Evolutionary conservation across 2,329 filamentous ascomycete species (phyloP), one percentile per base, ranked within the genome.

Genomic region (Talaromyces verruculosus): DNA sequence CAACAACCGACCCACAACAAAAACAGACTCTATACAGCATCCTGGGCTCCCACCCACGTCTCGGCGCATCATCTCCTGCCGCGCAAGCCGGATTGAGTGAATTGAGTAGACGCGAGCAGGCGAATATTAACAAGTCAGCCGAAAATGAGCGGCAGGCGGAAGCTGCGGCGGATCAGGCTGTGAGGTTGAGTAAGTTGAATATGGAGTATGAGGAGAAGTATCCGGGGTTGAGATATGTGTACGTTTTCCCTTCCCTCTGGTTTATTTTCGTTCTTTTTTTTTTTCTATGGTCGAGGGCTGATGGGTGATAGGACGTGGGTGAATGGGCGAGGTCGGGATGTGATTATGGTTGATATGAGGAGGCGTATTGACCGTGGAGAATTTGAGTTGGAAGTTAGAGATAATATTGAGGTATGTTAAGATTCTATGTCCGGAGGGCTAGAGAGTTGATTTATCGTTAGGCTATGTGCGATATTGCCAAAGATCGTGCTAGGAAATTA

Each of bases 401-500:
- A 91, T 70, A 91, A 87, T 5, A 89, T 97, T 60, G 84, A 90
- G 84, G 92, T 93, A 79, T n/a, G n/a, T n/a, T n/a, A n/a, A n/a
- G n/a, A n/a, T n/a, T n/a, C n/a, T n/a, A n/a, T n/a, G n/a, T n/a
- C n/a, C n/a, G n/a, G n/a, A n/a, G n/a, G n/a, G n/a, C n/a, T n/a
- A n/a, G n/a, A n/a, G n/a, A n/a, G n/a, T n/a, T n/a, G n/a, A n/a
- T n/a, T n/a, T n/a, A n/a, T n/a, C n/a, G n/a, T n/a, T 22, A 92
- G 90, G 93, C 93, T 47, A 97, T 97, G 91, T 92, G 92, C 73
- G 91, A 93, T 72, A 97, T 97, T 74, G 93, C 93, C 35, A 85
- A 87, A 61, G 92, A 97, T 73, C 86, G 93, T 59, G 91, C 89
- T 0, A 76, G 78, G 37, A 96, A 93, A 77, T 76, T 91, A 45